A percentile compares a stretch with the other conserved stretches of the same genome.
These are phyloP conservation scores for Colletotrichum eremochloae DNA, from an alignment of 2,329 filamentous ascomycete species.

Conservation along the genomic window DNA sequence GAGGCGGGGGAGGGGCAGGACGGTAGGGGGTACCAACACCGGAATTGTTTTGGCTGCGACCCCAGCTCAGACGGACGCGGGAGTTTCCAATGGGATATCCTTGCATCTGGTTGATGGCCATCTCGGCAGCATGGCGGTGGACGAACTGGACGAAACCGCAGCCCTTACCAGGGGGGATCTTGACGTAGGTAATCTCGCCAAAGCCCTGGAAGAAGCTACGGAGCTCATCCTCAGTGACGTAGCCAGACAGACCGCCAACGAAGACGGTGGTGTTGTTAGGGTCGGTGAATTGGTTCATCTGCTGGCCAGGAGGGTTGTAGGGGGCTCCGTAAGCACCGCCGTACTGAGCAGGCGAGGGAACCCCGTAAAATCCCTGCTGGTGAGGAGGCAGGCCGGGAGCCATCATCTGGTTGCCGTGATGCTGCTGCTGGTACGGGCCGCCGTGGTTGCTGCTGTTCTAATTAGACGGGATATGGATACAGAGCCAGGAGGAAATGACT, in stretches of 20 bases:
- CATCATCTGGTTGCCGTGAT: constrained; percentile 59
- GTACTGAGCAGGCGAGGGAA: constrained; percentile 42
- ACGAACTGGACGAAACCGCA: constrained; percentile 99
- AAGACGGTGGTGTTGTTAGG: constrained; percentile 99
- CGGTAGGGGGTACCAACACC: constrained; percentile 97
- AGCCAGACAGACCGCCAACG: constrained; percentile 95
- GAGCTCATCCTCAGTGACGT: constrained; percentile 99
- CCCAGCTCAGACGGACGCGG: constrained; percentile 96
- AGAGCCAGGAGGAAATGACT: constrained; percentile 41
- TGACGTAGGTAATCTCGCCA: constrained; percentile 99
- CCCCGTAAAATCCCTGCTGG: constrained; percentile 53
- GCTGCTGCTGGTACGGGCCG: constrained; percentile 59
- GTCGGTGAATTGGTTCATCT: constrained; percentile 99
- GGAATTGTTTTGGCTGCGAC: constrained; percentile 98
- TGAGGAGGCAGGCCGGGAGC: constrained; percentile 59
- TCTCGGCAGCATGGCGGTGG: constrained; percentile 97
- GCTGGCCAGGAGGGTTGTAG: constrained; percentile 44
- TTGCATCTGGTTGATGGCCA: constrained; percentile 99
- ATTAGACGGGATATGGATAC: not conserved
- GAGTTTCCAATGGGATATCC: constrained; percentile 99
- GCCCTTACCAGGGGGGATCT: constrained; percentile 98
- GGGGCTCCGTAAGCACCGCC: constrained; percentile 40
- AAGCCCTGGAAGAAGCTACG: constrained; percentile 99
- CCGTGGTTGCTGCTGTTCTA: constrained; percentile 39
- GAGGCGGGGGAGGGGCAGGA: constrained; percentile 80